Evolutionary conservation across 2,329 filamentous ascomycete species (phyloP), one percentile per base, ranked within the genome.

Genomic region (Apiospora marii): DNA sequence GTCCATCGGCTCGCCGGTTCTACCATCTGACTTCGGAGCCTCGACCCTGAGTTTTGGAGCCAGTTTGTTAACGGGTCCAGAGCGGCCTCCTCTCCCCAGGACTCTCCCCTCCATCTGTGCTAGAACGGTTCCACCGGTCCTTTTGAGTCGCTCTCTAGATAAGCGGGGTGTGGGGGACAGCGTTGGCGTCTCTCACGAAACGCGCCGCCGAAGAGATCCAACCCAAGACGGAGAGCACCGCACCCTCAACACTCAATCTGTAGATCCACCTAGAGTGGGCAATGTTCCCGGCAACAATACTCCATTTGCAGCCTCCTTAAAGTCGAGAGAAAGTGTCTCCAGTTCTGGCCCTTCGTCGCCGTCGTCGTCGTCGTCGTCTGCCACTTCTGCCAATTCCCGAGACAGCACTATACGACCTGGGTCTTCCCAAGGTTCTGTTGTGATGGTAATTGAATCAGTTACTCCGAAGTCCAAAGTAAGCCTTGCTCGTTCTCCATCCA

Each of bases 1-100:
- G 4, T 64, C 58, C 16, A 64, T 13, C 34, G 34, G 41, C 19
- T 34, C n/a, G 58, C 58, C 58, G n/a, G n/a, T 4, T 3, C 41
- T 64, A 19, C 58, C 58, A 64, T 64, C 58, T 41, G 58, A 64
- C 16, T 64, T 64, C 12, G 58, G 58, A 13, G 22, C 58, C 4
- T 64, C 58, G 19, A 41, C 34, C 58, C 34, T 64, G 22, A 64
- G 58, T 22, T 12, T 64, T 4, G 34, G 34, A 10, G 19, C 8
- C 19, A n/a, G 34, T 34, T 24, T 64, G 2, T 37, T 64, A 14
- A 64, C n/a, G 58, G n/a, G 58, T n/a, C 58, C 58, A 64, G 58
- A 64, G 58, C 34, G 41, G 22, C 58, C 58, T 64, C 58, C 19
- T 14, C 58, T 64, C 41, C 58, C 58, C 19, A 7, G 8, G 8